Base-by-base conservation (phyloP, 352 stramenopile species). In the Pythium guiyangense region DNA sequence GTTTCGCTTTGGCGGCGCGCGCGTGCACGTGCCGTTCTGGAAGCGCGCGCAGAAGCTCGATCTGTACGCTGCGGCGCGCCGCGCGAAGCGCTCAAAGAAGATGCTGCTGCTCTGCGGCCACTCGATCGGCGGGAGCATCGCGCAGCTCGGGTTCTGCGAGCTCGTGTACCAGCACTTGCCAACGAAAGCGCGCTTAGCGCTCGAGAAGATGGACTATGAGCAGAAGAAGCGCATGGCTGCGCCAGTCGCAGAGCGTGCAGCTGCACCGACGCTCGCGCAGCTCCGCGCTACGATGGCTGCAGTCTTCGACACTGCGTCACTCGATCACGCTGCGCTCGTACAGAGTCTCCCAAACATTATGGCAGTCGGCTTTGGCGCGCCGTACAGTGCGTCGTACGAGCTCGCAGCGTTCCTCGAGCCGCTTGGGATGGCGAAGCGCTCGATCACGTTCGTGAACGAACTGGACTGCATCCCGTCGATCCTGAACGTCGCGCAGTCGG, bases 401-500 rank as follows among this genome's bases (percentile, higher is more conserved):
- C 58, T 89, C 11, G 31, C 54, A 10, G 51, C 57, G 25, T 90
- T 88, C 57, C 50, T 95, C 31, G 59, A 74, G 31, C 50, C 69
- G 11, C 51, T 92, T n/a, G 68, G 65, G 1, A 60, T 93, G 20
- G 66, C 56, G 1, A 74, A 77, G 46, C 73, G 78, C 15, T 59
- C 89, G 49, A 59, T 92, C 42, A 92, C 82, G 34, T 77, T 95
- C 49, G 85, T 95, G 20, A 93, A 95, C 58, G 84, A 95, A 59
- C 79, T 85, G 53, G 85, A 95, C 59, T 95, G 84, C 63, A 92
- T 95, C 50, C 85, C 85, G 4, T 82, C 80, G 26, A 87, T 95
- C 57, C 62, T 93, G 27, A 92, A 95, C 54, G 70, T 93, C 11
- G 83, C 84, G 0, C 83, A 95, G 50, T 87, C 82, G 20, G 71